Percentiles rank a stretch among this genome's conserved stretches.
Conservation (phyloP, 176 grass and related monocot species). For the Juncus inflexus region DNA sequence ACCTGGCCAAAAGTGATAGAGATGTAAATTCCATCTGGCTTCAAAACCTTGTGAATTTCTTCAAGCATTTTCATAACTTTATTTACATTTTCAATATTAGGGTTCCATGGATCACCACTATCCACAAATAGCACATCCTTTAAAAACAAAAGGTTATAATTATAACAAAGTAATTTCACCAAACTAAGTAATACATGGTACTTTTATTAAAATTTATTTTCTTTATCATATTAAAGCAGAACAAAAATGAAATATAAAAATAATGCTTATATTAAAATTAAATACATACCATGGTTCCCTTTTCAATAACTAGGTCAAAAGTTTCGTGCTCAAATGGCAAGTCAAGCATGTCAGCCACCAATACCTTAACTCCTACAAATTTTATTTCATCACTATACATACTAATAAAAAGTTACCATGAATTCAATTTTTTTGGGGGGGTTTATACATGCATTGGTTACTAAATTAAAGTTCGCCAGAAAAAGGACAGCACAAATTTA, state of each 20-base stretch:
- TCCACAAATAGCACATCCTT: slow-evolving; percentile 91
- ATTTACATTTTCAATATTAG: slow-evolving; percentile 47
- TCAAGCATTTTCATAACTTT: slow-evolving; percentile 94
- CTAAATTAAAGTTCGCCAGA: too few relatives aligned
- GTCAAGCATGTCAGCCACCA: slow-evolving; percentile 81
- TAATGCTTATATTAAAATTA: neutral
- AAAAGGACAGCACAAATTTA: too few relatives aligned
- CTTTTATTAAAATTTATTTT: neutral
- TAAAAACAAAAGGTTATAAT: slow-evolving; percentile 27
- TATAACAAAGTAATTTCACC: neutral
- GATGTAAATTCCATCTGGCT: slow-evolving; percentile 64
- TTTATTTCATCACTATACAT: neutral
- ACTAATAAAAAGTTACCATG: neutral
- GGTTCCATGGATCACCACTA: slow-evolving; percentile 93
- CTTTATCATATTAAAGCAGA: neutral
- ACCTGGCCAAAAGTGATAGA: slow-evolving; percentile 95
- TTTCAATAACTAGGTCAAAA: slow-evolving; percentile 76
- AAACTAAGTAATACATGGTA: neutral
- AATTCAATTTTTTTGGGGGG: neutral
- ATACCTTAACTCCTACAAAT: slow-evolving; percentile 55
- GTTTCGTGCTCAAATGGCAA: slow-evolving; percentile 52
- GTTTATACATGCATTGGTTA: too few relatives aligned
- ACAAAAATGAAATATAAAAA: neutral
- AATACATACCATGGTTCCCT: slow-evolving; percentile 63
- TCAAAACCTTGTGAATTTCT: slow-evolving; percentile 73